These are phyloP conservation scores for Phytopythium boreale DNA, from an alignment of 352 stramenopile species.

Conservation along the genomic window DNA sequence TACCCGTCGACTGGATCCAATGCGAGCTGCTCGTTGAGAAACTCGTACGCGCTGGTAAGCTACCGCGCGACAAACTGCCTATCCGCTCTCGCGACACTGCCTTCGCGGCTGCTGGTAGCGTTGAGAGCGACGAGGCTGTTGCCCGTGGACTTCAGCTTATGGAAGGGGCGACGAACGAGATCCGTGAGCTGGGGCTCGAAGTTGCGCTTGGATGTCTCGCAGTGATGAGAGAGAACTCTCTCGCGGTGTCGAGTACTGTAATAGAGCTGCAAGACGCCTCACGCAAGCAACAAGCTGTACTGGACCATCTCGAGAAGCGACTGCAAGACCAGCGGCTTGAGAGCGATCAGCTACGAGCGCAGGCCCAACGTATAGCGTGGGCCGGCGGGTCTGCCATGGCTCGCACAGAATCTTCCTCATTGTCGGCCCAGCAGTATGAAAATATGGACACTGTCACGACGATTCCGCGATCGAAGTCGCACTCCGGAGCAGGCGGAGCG, in stretches of 20 bases:
- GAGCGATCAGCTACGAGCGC: slow-evolving; percentile 41
- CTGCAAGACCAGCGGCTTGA: slow-evolving; percentile 59
- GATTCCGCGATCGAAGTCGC: slow-evolving; percentile 27
- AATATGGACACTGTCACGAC: background rate
- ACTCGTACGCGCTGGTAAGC: slow-evolving; percentile 40
- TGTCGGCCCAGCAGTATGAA: background rate
- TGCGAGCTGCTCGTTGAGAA: slow-evolving; percentile 62
- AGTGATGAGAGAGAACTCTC: slow-evolving; percentile 66
- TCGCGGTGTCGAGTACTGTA: slow-evolving; percentile 60
- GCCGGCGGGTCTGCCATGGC: slow-evolving; percentile 4
- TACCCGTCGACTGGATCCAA: slow-evolving; percentile 42
- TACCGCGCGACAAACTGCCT: slow-evolving; percentile 32
- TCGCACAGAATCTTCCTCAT: background rate
- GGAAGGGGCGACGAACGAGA: slow-evolving; percentile 29
- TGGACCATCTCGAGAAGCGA: slow-evolving; percentile 52
- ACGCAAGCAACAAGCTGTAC: slow-evolving; percentile 42
- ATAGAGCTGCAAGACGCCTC: slow-evolving; percentile 61
- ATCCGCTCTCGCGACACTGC: background rate
- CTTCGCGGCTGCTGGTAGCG: slow-evolving; percentile 2
- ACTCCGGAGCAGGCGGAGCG: slow-evolving; percentile 12
- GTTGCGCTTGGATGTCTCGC: slow-evolving; percentile 52
- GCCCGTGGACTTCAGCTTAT: slow-evolving; percentile 22
- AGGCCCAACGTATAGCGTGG: slow-evolving; percentile 29
- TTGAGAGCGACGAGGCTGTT: slow-evolving; percentile 22
- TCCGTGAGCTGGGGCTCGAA: slow-evolving; percentile 39